Conservation (phyloP, 1,139 yeast species). For the Wickerhamomyces sp. region DNA sequence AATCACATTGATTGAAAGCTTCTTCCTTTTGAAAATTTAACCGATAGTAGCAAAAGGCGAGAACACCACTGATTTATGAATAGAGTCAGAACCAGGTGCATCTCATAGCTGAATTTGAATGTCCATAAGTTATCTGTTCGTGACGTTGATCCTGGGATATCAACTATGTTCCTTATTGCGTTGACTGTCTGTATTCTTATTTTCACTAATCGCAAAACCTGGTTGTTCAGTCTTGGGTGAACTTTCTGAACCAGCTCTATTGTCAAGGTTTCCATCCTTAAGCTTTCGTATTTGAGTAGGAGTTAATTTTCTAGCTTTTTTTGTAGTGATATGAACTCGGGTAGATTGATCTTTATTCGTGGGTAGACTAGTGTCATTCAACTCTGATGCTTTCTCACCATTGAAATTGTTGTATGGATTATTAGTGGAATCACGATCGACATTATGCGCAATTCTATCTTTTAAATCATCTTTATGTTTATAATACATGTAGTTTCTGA, state of each 20-base stretch:
- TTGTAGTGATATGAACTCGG: slow-evolving; percentile 1
- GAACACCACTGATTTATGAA: no score
- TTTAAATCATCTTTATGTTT: slow-evolving; percentile 33
- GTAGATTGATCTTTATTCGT: neutral
- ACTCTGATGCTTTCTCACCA: neutral
- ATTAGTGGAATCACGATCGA: neutral
- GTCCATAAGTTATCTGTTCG: no score
- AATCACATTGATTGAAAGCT: no score
- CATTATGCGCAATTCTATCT: slow-evolving; percentile 27
- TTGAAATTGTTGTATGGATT: no score
- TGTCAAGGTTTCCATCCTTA: slow-evolving; percentile 5
- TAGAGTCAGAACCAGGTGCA: no score
- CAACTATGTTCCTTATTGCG: no score
- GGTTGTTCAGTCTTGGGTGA: neutral
- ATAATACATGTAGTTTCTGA: slow-evolving; percentile 41
- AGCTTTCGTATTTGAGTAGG: slow-evolving; percentile 24
- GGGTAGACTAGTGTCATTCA: neutral
- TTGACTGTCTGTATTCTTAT: no score
- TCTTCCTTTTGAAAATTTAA: no score
- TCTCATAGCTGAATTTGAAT: no score
- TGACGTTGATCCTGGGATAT: no score
- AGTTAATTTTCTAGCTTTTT: slow-evolving; percentile 19
- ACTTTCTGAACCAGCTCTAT: neutral
- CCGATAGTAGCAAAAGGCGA: no score
- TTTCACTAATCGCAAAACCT: no score